phyloP scores from a whole-genome alignment of 345 rosid species.

The Salix udensis region DNA sequence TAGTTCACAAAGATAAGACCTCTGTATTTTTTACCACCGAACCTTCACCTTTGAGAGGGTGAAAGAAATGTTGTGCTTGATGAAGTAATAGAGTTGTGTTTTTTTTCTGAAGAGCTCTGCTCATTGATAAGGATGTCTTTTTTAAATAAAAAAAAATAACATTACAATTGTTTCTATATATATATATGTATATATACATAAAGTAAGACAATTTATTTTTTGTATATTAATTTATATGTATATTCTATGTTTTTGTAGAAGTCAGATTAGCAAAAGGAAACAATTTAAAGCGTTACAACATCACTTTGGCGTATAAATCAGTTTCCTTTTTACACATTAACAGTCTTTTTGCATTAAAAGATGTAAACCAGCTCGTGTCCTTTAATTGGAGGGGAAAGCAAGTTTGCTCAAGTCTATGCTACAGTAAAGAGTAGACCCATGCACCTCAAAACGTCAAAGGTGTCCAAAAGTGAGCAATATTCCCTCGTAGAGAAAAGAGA shows the following conservation, averaged over 20 bases:
- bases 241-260: too few relatives aligned
- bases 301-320: conserved; percentile 19
- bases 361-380: conserved; percentile 47
- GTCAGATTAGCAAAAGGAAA: too few relatives aligned
- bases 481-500: conserved; percentile 5
- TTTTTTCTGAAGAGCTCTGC: too few relatives aligned
- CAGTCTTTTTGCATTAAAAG: conserved; percentile 48
- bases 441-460: conserved; percentile 22
- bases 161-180: too few relatives aligned
- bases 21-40: conserved; percentile 46
- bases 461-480: conserved; percentile 24
- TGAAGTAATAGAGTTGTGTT: too few relatives aligned
- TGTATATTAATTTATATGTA: too few relatives aligned
- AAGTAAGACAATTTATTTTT: too few relatives aligned
- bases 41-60: conserved; percentile 24
- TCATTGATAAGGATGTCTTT: too few relatives aligned
- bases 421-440: conserved; percentile 6
- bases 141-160: too few relatives aligned
- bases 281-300: too few relatives aligned
- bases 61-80: too few relatives aligned
- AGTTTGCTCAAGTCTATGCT: conserved; percentile 12
- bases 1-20: conserved; percentile 28
- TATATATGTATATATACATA: too few relatives aligned
- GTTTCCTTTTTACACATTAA: conserved; percentile 27
- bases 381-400: conserved; percentile 37